Evolutionary conservation across 164 flowering plant species (phyloP), one percentile per base, ranked within the genome.

Genomic region (Dillenia suffruticosa): DNA sequence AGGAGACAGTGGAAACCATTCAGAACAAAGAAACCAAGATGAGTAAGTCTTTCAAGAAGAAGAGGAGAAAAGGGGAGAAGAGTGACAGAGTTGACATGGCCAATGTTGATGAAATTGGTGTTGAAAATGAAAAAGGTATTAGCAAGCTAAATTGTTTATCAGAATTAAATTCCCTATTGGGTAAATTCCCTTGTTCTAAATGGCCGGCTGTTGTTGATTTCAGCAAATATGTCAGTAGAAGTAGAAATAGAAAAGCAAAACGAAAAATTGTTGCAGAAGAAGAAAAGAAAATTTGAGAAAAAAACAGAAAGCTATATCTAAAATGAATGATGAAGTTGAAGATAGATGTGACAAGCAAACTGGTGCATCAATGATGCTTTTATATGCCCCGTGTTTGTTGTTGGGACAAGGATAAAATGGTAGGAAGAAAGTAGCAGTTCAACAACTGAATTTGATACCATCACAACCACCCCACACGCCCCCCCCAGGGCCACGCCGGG

Each of bases 201-300:
- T 26, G 40, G 40, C 40, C 5, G 26, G 26, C 40, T 26, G 4
- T 26, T 26, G 40, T 26, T 26, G 40, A 0, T 26, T 1, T 2
- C 40, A 26, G 40, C 40, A 26, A 26, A 2, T 26, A 24, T 22
- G 44, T 49, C 58, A 49, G 51, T 9, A 8, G 65, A 51, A 61
- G 53, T 19, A 8, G 58, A 12, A 11, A n/a, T 5, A 48, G 65
- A 62, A 22, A 63, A 61, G 56, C 43, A 63, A 64, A 63, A 17
- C 59, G 55, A 53, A 9, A 68, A 69, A 64, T 52, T 62, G 44
- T 44, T 24, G 32, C 58, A 26, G 66, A 63, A 56, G 55, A 72
- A 65, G 74, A 70, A 66, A 49, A 69, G 63, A 55, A 72, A 60
- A 44, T 48, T 17, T 55, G 60, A 32, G 55, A 52, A 60, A 12